Evolutionary conservation across 768 basidiomycete species (phyloP), one percentile per base, ranked within the genome.

Genomic region (Calocybe gangraenosa): DNA sequence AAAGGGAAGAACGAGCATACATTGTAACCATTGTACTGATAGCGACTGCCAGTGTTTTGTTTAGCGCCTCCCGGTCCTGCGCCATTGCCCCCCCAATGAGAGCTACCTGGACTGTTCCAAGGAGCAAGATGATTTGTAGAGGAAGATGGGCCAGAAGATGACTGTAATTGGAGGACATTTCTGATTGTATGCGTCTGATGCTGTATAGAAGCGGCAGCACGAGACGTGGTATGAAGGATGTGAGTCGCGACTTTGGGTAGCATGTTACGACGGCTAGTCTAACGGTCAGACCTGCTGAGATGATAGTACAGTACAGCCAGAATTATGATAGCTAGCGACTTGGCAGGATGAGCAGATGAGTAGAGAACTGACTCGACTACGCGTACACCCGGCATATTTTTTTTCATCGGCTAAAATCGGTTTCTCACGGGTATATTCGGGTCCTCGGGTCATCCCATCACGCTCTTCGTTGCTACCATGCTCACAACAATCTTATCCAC

Each of bases 231-330:
- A 49, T 89, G 79, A 25, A 92, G 66, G 42, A 92, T 71, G 40
- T 84, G 80, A n/a, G 81, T 84, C 22, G 86, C 82, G 67, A 87
- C 82, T 65, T 89, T 88, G 40, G 89, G 88, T 58, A 92, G 69
- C 89, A 92, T 92, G 17, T 54, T 57, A 40, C 53, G 50, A 30
- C 17, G 15, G 32, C 19, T 13, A 10, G 37, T 33, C 37, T 8
- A 35, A 6, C 14, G 22, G 19, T 25, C 39, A 32, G 37, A 31
- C 13, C 21, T 21, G 19, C 40, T 37, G n/a, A 50, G 44, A 37
- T 25, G 33, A 23, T n/a, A n/a, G n/a, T n/a, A n/a, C n/a, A n/a
- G n/a, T n/a, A 34, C 31, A 49, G 48, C 19, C 37, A 33, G 19
- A 15, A 13, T 19, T 30, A 18, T 21, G 28, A 17, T 40, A 15